These are phyloP conservation scores for Staphylotrichum longicolle DNA, from an alignment of 495 filamentous ascomycete genomes.

Conservation along the genomic window DNA sequence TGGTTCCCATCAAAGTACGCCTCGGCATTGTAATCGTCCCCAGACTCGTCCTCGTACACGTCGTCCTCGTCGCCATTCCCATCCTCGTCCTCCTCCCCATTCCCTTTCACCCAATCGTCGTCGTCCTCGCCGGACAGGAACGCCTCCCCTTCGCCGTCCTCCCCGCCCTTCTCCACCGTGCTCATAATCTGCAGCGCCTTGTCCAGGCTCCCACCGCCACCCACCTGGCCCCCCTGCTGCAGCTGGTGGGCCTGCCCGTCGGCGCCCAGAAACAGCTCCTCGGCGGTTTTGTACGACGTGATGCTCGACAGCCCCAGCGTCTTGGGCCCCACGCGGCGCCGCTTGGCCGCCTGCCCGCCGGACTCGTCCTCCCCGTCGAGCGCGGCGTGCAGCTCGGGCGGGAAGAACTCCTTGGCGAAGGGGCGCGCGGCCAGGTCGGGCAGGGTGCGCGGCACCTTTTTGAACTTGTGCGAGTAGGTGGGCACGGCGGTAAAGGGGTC, in stretches of 20 bases:
- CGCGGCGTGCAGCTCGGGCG: constrained; percentile 51
- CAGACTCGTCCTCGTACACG: constrained; percentile 48
- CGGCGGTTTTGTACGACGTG: constrained; percentile 34
- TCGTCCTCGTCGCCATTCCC: constrained; percentile 46
- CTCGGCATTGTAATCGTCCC: constrained; percentile 56
- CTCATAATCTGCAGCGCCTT: constrained; percentile 39
- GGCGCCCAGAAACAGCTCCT: constrained; percentile 32
- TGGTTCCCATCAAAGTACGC: constrained; percentile 53
- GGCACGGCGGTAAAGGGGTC: constrained; percentile 54
- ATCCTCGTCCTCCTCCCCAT: constrained; percentile 37
- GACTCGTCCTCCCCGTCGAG: constrained; percentile 45
- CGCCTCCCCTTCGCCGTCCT: constrained; percentile 42
- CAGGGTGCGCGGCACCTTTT: constrained; percentile 43
- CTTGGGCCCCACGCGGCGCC: constrained; percentile 34
- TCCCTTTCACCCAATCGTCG: constrained; percentile 43
- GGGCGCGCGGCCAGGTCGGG: constrained; percentile 45
- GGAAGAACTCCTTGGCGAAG: constrained; percentile 51
- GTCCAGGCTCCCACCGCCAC: constrained; percentile 28
- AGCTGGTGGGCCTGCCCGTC: constrained; percentile 8
- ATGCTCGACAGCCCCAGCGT: constrained; percentile 34
- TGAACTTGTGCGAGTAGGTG: constrained; percentile 49
- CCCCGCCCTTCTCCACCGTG: constrained; percentile 38
- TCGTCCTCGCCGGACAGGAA: constrained; percentile 42
- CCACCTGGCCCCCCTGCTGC: constrained; percentile 16
- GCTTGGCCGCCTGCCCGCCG: constrained; percentile 20